Base-by-base conservation (phyloP, 73 alveolate genomes). In the Symbiodinium pilosum region DNA sequence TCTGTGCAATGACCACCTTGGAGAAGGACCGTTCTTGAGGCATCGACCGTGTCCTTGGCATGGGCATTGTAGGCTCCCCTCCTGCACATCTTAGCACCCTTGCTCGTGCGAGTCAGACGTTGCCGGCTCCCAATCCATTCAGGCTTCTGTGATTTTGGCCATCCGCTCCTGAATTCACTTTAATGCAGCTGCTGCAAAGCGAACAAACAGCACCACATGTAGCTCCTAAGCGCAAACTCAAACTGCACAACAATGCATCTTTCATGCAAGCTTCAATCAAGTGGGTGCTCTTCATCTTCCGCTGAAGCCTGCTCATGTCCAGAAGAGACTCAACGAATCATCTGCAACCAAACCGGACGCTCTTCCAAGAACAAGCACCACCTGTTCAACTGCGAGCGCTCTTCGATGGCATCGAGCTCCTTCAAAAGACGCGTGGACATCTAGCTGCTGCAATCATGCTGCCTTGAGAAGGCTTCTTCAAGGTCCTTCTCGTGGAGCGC, bases 271-370 rank as follows among this genome's bases (percentile, higher is more conserved):
- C 21, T 26, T 14, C 96, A 39, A 89, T 89, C 54, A 89, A 39
- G 3, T 89, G 96, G 30, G 96, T 89, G 87, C 96, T 89, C 87
- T 89, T 89, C 96, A 89, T 89, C 96, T 89, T 89, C 39, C 96
- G 43, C 52, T 89, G 96, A 39, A 89, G 83, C 96, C 96, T 89
- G 41, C 51, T 40, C 26, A 34, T 40, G 41, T 20, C 43, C 7
- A 4, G 11, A n/a, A n/a, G n/a, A n/a, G n/a, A n/a, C n/a, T n/a
- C n/a, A n/a, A n/a, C n/a, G n/a, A n/a, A n/a, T n/a, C n/a, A n/a
- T n/a, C n/a, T 6, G 9, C 88, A 5, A 83, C n/a, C 44, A 47
- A 8, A 11, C 16, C 16, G 64, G 16, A 47, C 64, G 64, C 64
- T 47, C 24, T 11, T 16, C 64, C 24, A 16, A 47, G 64, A 47